phyloP scores from a whole-genome alignment of 148 eudicot species.

The Heliamphora exappendiculata region DNA sequence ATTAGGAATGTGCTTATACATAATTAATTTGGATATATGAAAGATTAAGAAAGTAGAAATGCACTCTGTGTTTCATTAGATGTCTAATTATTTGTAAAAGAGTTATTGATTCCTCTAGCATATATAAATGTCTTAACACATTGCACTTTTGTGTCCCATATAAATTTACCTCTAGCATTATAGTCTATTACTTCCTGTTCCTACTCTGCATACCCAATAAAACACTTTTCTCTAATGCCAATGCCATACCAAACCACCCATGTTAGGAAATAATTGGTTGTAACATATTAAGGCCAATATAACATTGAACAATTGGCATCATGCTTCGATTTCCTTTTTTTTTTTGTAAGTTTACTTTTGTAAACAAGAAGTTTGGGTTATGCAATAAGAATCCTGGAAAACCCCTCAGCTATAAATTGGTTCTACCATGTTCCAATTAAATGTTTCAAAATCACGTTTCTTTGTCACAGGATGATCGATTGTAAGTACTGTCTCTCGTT shows the following conservation, averaged over 20 bases:
- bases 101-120: neutral
- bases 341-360: neutral
- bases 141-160: neutral
- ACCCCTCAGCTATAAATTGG: neutral
- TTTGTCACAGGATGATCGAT: neutral
- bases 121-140: neutral
- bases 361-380: neutral
- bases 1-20: neutral
- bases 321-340: neutral
- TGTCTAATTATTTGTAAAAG: neutral
- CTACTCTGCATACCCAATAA: neutral
- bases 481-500: neutral
- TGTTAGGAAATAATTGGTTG: neutral
- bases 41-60: neutral
- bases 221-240: no score
- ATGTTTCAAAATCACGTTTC: neutral
- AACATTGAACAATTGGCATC: neutral
- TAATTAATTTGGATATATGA: neutral
- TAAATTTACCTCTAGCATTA: neutral
- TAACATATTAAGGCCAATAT: neutral
- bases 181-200: no score
- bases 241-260: neutral
- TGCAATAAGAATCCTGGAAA: neutral
- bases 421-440: neutral
- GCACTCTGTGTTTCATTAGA: neutral